Base-by-base conservation (phyloP, 352 stramenopile genomes). In the Phytopythium kandeliae region DNA sequence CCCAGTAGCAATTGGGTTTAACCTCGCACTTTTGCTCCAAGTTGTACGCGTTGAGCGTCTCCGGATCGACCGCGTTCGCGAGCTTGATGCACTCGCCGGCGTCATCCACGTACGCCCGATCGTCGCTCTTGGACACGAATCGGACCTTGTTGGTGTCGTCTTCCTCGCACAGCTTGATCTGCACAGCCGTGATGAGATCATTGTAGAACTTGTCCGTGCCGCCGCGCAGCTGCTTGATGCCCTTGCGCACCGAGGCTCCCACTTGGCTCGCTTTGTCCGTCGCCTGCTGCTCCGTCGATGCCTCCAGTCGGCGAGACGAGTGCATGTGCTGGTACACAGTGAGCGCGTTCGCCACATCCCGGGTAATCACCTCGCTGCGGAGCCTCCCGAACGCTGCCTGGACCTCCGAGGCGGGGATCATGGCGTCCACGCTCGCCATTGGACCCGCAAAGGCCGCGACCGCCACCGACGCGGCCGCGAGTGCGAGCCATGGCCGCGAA, bases 1-100 rank as follows among this genome's bases (percentile, higher is more conserved):
- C 54, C 74, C 74, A 89, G 67, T 86, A 86, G 51, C 78, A 89
- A 41, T 89, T 86, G 1, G 68, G 71, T 37, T 69, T 74, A 25
- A 86, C 67, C 50, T 89, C 73, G 38, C 75, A 89, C 43, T 22
- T 7, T 0, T 54, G 33, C 0, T 60, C 62, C 1, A 54, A 30
- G 1, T 25, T 40, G 67, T 88, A 86, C 22, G 59, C 57, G 3
- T 63, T 30, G 16, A 54, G 46, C 0, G 64, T 55, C 7, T 55
- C 60, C 2, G 58, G n/a, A 45, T 81, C 71, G 8, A 56, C 16
- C 0, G 60, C 46, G 21, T 63, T 41, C 3, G 57, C 33, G 11
- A 85, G 22, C 25, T 58, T 51, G 9, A 83, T 58, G 30, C 60
- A 70, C 11, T 63, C 36, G 4, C 65, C 66, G 25, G 69, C 62